Conservation (phyloP, 2,329 filamentous ascomycete species). For the Alternaria consortialis region DNA sequence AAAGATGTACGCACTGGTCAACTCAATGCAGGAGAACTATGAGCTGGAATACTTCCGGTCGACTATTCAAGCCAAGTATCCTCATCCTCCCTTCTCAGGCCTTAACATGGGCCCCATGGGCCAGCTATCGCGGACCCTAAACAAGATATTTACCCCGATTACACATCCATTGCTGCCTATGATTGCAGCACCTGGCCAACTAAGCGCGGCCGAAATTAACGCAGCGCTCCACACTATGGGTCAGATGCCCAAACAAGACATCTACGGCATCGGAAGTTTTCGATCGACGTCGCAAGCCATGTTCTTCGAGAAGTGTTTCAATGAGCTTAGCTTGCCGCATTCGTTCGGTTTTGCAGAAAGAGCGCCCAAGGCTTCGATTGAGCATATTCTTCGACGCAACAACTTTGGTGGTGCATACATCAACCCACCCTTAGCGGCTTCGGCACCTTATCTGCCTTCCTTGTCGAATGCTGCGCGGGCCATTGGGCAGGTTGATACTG, state of each 20-base stretch:
- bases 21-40: constrained; percentile 85
- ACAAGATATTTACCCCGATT: constrained; percentile 87
- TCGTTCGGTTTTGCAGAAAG: constrained; percentile 79
- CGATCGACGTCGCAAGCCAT: constrained; percentile 79
- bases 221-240: constrained; percentile 79
- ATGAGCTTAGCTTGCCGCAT: constrained; percentile 80
- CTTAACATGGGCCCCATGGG: constrained; percentile 90
- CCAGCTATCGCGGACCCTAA: constrained; percentile 82
- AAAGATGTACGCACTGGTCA: constrained; percentile 89
- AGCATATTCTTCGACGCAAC: constrained; percentile 75
- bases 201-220: constrained; percentile 88
- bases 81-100: constrained; percentile 78
- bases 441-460: constrained; percentile 66
- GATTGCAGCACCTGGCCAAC: constrained; percentile 84
- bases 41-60: constrained; percentile 90
- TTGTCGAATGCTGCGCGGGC: constrained; percentile 79
- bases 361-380: constrained; percentile 71
- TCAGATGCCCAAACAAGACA: constrained; percentile 78
- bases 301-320: constrained; percentile 77
- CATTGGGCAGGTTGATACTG: constrained; percentile 84
- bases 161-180: constrained; percentile 85
- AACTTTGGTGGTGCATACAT: constrained; percentile 85
- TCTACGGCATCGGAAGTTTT: constrained; percentile 81
- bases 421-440: constrained; percentile 71
- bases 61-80: constrained; percentile 73